Percentiles rank a stretch among this genome's conserved stretches.
Conservation (phyloP, 176 grass and related monocot species). For the Metroxylon sagu region DNA sequence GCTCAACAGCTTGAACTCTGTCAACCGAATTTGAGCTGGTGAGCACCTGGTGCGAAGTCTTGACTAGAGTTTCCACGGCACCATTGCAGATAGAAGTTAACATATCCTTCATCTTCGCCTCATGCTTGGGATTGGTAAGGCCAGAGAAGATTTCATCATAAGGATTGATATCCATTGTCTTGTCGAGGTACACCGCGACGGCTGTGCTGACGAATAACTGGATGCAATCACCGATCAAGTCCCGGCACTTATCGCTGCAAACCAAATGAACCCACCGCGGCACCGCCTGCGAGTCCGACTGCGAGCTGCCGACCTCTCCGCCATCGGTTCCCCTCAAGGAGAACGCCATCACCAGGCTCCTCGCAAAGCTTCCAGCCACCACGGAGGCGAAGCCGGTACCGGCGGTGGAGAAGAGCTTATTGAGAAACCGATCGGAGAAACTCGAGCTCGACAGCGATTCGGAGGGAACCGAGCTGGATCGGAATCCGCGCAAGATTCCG, state of each 20-base stretch:
- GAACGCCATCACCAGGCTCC: constrained; percentile 50
- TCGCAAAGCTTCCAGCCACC: constrained; percentile 67
- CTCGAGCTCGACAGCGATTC: neutral
- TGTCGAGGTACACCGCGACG: constrained; percentile 83
- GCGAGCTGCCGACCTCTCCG: neutral
- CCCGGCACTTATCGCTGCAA: constrained; percentile 35
- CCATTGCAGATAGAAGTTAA: constrained; percentile 70
- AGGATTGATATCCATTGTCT: constrained; percentile 92
- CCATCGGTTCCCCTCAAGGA: constrained; percentile 19
- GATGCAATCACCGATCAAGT: constrained; percentile 43
- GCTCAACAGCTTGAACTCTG: constrained; percentile 9
- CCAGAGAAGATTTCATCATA: constrained; percentile 82
- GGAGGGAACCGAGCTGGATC: neutral
- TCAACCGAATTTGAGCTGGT: neutral
- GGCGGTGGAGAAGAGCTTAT: constrained; percentile 66
- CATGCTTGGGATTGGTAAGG: constrained; percentile 71
- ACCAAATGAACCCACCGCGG: constrained; percentile 59
- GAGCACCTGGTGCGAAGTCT: constrained; percentile 64
- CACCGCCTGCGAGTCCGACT: constrained; percentile 12
- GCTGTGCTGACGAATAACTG: constrained; percentile 55
- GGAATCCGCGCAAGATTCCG: constrained; percentile 34
- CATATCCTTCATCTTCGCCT: constrained; percentile 66
- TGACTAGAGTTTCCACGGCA: constrained; percentile 79
- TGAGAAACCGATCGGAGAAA: constrained; percentile 57
- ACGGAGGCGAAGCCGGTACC: constrained; percentile 56